Evolutionary conservation across 805 yeast species (phyloP), one percentile per base, ranked within the genome.

Genomic region (Candida qinlingensis): DNA sequence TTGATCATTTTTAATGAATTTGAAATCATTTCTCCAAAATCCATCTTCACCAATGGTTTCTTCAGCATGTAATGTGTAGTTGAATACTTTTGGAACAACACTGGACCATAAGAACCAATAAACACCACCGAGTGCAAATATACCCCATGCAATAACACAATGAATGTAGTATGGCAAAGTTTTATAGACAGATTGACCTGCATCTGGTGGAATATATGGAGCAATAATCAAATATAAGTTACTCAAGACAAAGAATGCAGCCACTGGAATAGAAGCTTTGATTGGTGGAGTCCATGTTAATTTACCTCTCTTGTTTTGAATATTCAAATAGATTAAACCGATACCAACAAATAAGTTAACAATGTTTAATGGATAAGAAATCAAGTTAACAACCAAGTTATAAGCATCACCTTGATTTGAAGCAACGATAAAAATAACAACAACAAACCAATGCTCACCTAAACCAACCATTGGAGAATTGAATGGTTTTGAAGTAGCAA

Each of bases 321-420:
- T 71, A 62, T 82, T 77, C 44, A 85, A 66, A 62, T 74, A 77
- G 43, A 87, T 63, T 56, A 83, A 69, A 19, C 87, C 96, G 45
- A 75, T 58, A 13, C 85, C 81, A 37, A 87, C 80, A 40, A 73
- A 71, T 31, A 82, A 70, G 64, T 87, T 84, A 59, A 87, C 84
- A 44, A 87, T 83, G 60, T 87, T 84, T 69, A 83, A 76, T 44
- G 96, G 92, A 64, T 87, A 87, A 2, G 92, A 81, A 57, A 86
- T 83, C 70, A 88, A 73, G 67, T 88, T 87, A 65, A 85, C 64
- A 56, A 87, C 80, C 63, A 88, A 85, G 65, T 85, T 84, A 70
- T 86, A 87, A 42, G 95, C 95, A 62, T 87, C 95, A 49, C 94
- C 95, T 28, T 91, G 87, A 19, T 94, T 92, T 39, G 88, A 87